These are phyloP conservation scores for Cladosporium phlei DNA, from an alignment of 2,329 filamentous ascomycete genomes.

Conservation along the genomic window DNA sequence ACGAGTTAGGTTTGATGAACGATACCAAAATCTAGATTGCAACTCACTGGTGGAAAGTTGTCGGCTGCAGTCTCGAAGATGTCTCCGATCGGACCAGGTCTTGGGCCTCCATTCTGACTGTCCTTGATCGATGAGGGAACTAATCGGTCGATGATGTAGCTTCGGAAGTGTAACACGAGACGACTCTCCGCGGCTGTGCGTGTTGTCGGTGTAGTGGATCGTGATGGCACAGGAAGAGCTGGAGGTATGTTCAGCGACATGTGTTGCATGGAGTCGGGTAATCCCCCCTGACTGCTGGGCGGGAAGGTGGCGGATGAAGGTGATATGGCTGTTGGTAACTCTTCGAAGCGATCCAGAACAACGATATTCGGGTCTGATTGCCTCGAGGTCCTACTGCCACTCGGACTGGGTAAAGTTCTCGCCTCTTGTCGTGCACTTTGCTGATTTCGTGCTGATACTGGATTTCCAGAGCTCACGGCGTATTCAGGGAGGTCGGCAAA, in stretches of 20 bases:
- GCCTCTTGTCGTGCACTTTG: neutral
- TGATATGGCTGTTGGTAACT: slow-evolving; percentile 25
- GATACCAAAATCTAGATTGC: slow-evolving; percentile 7
- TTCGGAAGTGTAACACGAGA: slow-evolving; percentile 25
- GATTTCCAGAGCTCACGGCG: slow-evolving; percentile 18
- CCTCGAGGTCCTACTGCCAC: neutral
- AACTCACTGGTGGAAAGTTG: slow-evolving; percentile 48
- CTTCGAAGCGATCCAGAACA: slow-evolving; percentile 49
- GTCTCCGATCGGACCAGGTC: slow-evolving; percentile 21
- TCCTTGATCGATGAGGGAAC: neutral
- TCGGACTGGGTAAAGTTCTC: slow-evolving; percentile 10
- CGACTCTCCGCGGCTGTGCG: slow-evolving; percentile 17
- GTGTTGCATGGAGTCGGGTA: slow-evolving; percentile 21
- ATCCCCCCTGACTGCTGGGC: slow-evolving; percentile 14
- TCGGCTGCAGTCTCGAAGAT: slow-evolving; percentile 37
- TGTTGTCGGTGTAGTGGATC: neutral
- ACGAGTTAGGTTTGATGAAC: too few relatives aligned
- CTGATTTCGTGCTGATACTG: neutral
- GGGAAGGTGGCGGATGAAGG: slow-evolving; percentile 3
- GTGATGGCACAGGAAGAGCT: slow-evolving; percentile 4
- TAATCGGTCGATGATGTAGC: slow-evolving; percentile 20
- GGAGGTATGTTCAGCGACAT: slow-evolving; percentile 23
- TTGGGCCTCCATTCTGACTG: neutral
- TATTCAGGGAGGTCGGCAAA: slow-evolving; percentile 52
- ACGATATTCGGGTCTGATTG: slow-evolving; percentile 46